Conservation (phyloP, 495 filamentous ascomycete species). For the Hapsidospora chrysogenum region DNA sequence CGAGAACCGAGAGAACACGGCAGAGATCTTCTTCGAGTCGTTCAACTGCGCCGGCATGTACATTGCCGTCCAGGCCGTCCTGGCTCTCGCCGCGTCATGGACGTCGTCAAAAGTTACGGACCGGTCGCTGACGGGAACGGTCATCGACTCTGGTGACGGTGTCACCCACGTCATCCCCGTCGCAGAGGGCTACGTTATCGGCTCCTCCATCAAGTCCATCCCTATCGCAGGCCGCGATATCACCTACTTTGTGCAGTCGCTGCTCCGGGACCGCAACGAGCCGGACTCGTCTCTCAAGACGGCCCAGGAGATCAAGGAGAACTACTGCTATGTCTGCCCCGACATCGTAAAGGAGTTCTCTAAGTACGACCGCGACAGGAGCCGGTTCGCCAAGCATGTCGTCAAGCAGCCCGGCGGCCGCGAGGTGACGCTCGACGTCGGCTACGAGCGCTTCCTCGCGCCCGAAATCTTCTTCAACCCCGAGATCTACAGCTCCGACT, state of each 20-base stretch:
- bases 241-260: slow-evolving; percentile 92
- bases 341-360: slow-evolving; percentile 97
- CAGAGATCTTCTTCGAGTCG: slow-evolving; percentile 99
- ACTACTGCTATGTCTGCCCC: slow-evolving; percentile 94
- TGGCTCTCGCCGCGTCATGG: slow-evolving; percentile 94
- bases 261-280: slow-evolving; percentile 91
- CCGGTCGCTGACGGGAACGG: slow-evolving; percentile 90
- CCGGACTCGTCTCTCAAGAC: slow-evolving; percentile 94
- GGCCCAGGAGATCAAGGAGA: slow-evolving; percentile 92
- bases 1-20: slow-evolving; percentile 96
- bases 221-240: slow-evolving; percentile 95
- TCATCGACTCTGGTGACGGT: slow-evolving; percentile 94
- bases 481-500: slow-evolving; percentile 97
- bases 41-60: slow-evolving; percentile 99
- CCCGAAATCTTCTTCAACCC: slow-evolving; percentile 99
- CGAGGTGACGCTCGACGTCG: slow-evolving; percentile 73
- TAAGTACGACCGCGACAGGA: slow-evolving; percentile 80
- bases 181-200: slow-evolving; percentile 96
- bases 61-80: slow-evolving; percentile 94
- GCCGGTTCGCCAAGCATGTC: slow-evolving; percentile 75
- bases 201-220: slow-evolving; percentile 96
- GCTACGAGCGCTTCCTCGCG: slow-evolving; percentile 94
- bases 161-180: slow-evolving; percentile 98
- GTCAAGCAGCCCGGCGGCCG: slow-evolving; percentile 77
- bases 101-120: slow-evolving; percentile 95